These are phyloP conservation scores for Leucocoprinus sp. DNA, from an alignment of 768 basidiomycete species.

Conservation along the genomic window DNA sequence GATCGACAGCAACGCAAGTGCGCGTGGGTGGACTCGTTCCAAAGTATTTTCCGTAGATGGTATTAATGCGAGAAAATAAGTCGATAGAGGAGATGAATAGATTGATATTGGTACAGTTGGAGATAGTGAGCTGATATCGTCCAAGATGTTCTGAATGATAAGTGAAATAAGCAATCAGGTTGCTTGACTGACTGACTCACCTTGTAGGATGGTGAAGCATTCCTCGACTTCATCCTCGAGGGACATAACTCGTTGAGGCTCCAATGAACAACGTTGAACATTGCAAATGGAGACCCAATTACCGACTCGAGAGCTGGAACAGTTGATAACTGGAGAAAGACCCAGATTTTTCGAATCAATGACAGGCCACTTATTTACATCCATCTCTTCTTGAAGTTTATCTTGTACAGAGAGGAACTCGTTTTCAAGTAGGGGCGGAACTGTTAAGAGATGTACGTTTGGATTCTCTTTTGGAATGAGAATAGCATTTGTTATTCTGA, in stretches of 20 bases:
- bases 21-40: slow-evolving; percentile 88
- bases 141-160: slow-evolving; percentile 43
- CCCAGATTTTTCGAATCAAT: no score
- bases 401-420: slow-evolving; percentile 14
- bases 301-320: slow-evolving; percentile 27
- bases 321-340: not conserved
- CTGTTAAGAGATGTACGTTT: slow-evolving; percentile 15
- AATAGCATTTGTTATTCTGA: slow-evolving; percentile 65
- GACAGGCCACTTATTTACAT: not conserved
- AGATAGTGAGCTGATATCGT: slow-evolving; percentile 38
- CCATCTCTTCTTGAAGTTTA: not conserved
- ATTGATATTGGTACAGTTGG: slow-evolving; percentile 69
- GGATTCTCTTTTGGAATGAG: slow-evolving; percentile 45
- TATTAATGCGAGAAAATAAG: slow-evolving; percentile 70
- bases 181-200: slow-evolving; percentile 29
- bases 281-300: slow-evolving; percentile 69
- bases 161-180: not conserved
- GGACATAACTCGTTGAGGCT: slow-evolving; percentile 21
- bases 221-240: slow-evolving; percentile 64
- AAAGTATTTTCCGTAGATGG: slow-evolving; percentile 73
- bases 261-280: slow-evolving; percentile 27
- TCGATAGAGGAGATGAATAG: slow-evolving; percentile 79
- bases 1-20: slow-evolving; percentile 83
- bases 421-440: slow-evolving; percentile 51
- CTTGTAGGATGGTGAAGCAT: slow-evolving; percentile 59